A percentile compares a stretch with the other conserved stretches of the same genome.
These are phyloP conservation scores for Exophiala bonariae DNA, from an alignment of 2,329 filamentous ascomycete genomes.

Conservation along the genomic window DNA sequence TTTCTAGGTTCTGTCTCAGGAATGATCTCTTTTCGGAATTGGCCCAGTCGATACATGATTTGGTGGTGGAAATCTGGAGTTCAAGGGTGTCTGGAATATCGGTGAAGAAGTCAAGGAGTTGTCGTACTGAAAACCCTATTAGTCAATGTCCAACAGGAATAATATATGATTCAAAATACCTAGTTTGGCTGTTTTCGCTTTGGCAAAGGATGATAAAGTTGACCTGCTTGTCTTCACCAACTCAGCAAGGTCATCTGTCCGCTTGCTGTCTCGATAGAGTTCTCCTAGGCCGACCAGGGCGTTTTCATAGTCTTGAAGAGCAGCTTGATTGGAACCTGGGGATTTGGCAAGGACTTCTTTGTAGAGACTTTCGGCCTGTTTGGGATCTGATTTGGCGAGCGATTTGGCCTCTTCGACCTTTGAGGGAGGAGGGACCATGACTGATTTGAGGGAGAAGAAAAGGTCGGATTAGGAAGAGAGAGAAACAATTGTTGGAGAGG, in stretches of 20 bases:
- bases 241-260: conserved; percentile 80
- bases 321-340: conserved; percentile 79
- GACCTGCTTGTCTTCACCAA: conserved; percentile 87
- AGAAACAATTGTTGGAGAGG: not conserved
- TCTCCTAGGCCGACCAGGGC: conserved; percentile 86
- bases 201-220: conserved; percentile 92
- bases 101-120: conserved; percentile 92
- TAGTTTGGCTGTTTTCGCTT: conserved; percentile 97
- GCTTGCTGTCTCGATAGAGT: conserved; percentile 81
- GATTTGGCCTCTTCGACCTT: conserved; percentile 87
- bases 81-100: conserved; percentile 93
- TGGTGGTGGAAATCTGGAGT: conserved; percentile 90
- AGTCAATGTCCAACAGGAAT: not conserved
- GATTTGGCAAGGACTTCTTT: conserved; percentile 85
- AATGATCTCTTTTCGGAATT: conserved; percentile 76
- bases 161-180: conserved; percentile 56
- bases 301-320: conserved; percentile 86
- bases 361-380: conserved; percentile 83
- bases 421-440: conserved; percentile 51
- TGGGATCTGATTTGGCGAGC: conserved; percentile 74
- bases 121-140: conserved; percentile 66
- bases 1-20: conserved; percentile 96
- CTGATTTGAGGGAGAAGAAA: conserved; percentile 2
- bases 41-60: conserved; percentile 98
- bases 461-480: conserved; percentile 5